Percentiles rank a stretch among this genome's conserved stretches.
Evolutionary conservation across 2,329 filamentous ascomycete species (phyloP).

Genomic region (Samsoniella hepiali): DNA sequence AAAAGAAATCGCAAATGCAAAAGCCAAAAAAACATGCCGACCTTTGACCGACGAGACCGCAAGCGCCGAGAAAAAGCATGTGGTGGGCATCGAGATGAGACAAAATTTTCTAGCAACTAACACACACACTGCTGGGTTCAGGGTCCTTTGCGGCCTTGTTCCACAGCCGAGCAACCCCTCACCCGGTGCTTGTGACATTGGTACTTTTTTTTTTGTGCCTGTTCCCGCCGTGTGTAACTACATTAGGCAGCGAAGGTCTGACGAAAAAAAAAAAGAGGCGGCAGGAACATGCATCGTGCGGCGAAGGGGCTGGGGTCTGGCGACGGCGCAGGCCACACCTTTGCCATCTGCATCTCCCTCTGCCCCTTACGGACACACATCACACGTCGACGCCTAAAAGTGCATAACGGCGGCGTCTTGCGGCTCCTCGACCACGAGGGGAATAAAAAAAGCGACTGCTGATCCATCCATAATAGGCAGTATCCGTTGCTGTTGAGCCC

Average conservation of each 20-base stretch:
- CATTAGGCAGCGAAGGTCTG: background rate
- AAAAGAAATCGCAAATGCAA: background rate
- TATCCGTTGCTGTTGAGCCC: background rate
- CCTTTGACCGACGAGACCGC: background rate
- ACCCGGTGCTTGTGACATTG: background rate
- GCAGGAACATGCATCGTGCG: background rate
- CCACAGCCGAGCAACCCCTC: background rate
- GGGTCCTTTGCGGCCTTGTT: background rate
- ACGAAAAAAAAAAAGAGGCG: background rate
- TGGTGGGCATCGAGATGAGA: background rate
- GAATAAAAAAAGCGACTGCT: background rate
- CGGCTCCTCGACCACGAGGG: background rate
- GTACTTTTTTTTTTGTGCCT: background rate
- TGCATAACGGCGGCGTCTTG: background rate
- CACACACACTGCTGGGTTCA: background rate
- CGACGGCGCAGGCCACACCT: background rate
- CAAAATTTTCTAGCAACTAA: background rate
- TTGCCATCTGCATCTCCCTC: slow-evolving; percentile 4
- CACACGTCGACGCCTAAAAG: background rate
- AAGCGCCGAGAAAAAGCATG: background rate
- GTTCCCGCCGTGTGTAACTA: background rate
- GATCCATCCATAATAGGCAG: background rate
- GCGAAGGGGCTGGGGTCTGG: background rate
- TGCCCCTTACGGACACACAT: background rate
- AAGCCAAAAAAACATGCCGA: no score